Evolutionary conservation across 768 basidiomycete genomes (phyloP).

Genomic region (Termitomyces sp.): DNA sequence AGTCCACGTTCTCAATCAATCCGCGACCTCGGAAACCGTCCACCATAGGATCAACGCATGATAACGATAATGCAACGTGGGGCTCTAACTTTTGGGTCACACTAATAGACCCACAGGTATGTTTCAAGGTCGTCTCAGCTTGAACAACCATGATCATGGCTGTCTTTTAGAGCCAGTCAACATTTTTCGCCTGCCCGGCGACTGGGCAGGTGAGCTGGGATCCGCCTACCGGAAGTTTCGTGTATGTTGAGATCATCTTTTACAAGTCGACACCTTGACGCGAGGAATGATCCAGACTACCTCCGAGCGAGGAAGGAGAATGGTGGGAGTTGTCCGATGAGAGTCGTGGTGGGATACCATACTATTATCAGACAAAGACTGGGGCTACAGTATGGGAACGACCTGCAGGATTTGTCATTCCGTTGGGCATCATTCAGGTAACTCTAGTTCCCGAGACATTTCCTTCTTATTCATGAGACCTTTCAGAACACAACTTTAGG

Average conservation of each 20-base stretch:
- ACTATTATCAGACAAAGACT: constrained; percentile 93
- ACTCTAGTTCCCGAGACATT: constrained; percentile 10
- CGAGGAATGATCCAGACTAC: constrained; percentile 46
- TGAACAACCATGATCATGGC: neutral
- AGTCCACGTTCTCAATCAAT: neutral
- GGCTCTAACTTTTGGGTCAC: constrained; percentile 95
- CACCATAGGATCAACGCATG: constrained; percentile 21
- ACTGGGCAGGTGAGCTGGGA: constrained; percentile 94
- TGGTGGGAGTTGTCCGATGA: constrained; percentile 96
- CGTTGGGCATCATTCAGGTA: constrained; percentile 83
- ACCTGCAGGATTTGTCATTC: constrained; percentile 88
- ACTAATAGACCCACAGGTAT: constrained; percentile 81
- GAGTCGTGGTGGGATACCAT: constrained; percentile 74
- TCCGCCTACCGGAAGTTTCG: constrained; percentile 82
- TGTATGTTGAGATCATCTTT: constrained; percentile 44
- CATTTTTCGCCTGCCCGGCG: constrained; percentile 91
- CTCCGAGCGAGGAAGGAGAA: constrained; percentile 79
- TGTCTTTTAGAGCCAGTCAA: constrained; percentile 41
- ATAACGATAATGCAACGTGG: constrained; percentile 57
- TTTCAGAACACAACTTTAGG: constrained; percentile 65
- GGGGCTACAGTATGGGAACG: constrained; percentile 91
- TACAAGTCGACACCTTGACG: constrained; percentile 13
- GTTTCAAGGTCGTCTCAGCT: constrained; percentile 10
- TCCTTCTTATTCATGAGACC: constrained; percentile 4
- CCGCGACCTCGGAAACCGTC: constrained; percentile 7